Percentiles rank a stretch among this genome's conserved stretches.
phyloP scores from a whole-genome alignment of 2,329 filamentous ascomycete species.

The Curvularia sp. region DNA sequence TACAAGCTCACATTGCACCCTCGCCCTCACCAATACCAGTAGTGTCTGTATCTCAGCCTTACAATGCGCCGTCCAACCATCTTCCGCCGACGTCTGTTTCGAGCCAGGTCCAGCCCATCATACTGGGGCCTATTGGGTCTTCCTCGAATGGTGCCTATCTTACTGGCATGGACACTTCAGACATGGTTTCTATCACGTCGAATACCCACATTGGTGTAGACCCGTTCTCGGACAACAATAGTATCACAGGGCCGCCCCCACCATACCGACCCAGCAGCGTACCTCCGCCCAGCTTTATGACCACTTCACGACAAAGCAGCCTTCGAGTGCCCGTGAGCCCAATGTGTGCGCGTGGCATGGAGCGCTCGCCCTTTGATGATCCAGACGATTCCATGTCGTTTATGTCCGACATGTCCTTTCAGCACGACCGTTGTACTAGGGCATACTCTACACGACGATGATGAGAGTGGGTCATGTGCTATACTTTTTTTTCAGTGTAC shows the following conservation, averaged over 20 bases:
- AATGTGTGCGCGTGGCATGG: slow-evolving; percentile 30
- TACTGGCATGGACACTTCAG: slow-evolving; percentile 51
- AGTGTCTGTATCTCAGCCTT: slow-evolving; percentile 21
- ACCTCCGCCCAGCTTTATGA: slow-evolving; percentile 36
- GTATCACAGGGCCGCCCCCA: slow-evolving; percentile 45
- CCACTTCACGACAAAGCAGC: slow-evolving; percentile 45
- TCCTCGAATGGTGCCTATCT: slow-evolving; percentile 46
- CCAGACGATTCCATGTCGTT: slow-evolving; percentile 41
- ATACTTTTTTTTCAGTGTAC: slow-evolving; percentile 11
- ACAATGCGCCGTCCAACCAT: slow-evolving; percentile 23
- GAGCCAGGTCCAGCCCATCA: slow-evolving; percentile 38
- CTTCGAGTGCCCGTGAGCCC: slow-evolving; percentile 29
- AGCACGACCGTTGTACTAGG: slow-evolving; percentile 19
- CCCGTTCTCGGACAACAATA: slow-evolving; percentile 43
- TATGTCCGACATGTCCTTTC: slow-evolving; percentile 46
- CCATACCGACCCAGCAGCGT: slow-evolving; percentile 48
- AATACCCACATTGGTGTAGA: slow-evolving; percentile 35
- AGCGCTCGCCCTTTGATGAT: slow-evolving; percentile 47
- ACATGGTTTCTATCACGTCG: slow-evolving; percentile 42
- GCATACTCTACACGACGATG: not conserved
- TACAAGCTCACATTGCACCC: slow-evolving; percentile 33
- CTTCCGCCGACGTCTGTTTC: slow-evolving; percentile 28
- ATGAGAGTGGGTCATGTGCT: not conserved
- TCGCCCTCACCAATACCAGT: slow-evolving; percentile 14
- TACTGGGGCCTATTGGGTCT: slow-evolving; percentile 44